Evolutionary conservation across 2,329 filamentous ascomycete genomes (phyloP), one percentile per base, ranked within the genome.

Genomic region (Colletotrichum ledebouriae): DNA sequence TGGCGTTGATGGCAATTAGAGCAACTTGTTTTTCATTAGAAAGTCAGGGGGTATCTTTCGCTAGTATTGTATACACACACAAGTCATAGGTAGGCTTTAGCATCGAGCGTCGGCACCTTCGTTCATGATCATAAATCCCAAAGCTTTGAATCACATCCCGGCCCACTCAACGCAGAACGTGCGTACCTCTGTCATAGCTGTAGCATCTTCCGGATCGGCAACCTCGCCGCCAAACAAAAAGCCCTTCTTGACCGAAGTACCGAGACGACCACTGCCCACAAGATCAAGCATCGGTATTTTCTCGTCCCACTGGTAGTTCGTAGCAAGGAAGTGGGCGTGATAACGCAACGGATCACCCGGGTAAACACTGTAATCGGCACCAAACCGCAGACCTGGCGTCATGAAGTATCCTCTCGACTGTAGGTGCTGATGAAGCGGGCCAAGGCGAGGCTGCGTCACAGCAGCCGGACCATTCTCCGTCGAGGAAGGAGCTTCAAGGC

Each of bases 241-340:
- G 0, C 93, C 93, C 80, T 99, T 99, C 85, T 99, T 99, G 20
- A 98, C 96, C 57, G 93, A 93, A 2, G 96, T 98, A 0, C 94
- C 96, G 71, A 99, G 79, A 73, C 96, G 86, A 5, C 96, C 96
- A 7, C 94, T 94, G 20, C 90, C 92, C 15, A 98, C 91, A 13
- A 99, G 83, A 72, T 97, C 92, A 72, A 98, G 86, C 75, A 98
- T 83, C 42, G 92, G 87, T 64, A 99, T 91, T 73, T 94, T 89
- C 74, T 97, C 89, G 69, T 98, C 90, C 94, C 94, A 98, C n/a
- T 85, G 89, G 73, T 92, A 89, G 37, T 92, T 89, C n/a, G 91
- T 92, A 7, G 91, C 93, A 73, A 97, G 86, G 78, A 97, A 98
- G 78, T 99, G 96, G 52, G 94, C 96, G 79, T 99, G 96, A 78